Percentiles rank a stretch among this genome's conserved stretches.
Conservation (phyloP, 805 yeast species). For the Candida caryicola region DNA sequence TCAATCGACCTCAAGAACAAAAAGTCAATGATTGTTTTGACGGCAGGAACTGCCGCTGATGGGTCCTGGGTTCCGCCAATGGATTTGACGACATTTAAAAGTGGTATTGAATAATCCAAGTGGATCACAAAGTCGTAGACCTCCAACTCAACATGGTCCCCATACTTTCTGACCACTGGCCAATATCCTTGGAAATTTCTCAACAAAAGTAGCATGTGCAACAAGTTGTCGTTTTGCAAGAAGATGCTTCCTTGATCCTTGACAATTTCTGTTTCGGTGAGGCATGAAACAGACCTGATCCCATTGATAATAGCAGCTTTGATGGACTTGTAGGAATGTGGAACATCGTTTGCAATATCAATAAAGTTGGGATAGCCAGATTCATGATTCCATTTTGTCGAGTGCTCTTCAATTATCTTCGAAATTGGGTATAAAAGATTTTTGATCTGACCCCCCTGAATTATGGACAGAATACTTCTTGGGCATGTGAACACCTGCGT, state of each 20-base stretch:
- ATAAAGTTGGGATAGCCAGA: constrained; percentile 30
- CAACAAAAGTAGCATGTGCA: constrained; percentile 35
- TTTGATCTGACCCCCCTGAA: constrained; percentile 38
- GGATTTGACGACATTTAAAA: constrained; percentile 41
- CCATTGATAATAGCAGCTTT: constrained; percentile 31
- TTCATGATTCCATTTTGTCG: constrained; percentile 35
- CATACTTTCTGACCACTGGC: constrained; percentile 55
- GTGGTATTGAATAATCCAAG: constrained; percentile 45
- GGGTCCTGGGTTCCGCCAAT: constrained; percentile 31
- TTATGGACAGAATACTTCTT: constrained; percentile 36
- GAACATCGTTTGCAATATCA: constrained; percentile 18
- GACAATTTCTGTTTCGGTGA: constrained; percentile 7
- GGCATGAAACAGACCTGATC: constrained; percentile 26
- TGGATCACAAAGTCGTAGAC: constrained; percentile 49
- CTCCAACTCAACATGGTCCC: constrained; percentile 67
- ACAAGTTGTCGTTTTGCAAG: constrained; percentile 27
- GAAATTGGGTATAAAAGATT: constrained; percentile 48
- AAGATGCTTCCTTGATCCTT: constrained; percentile 13
- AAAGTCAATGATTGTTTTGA: constrained; percentile 20
- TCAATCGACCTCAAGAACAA: constrained; percentile 24
- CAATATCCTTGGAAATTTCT: constrained; percentile 57
- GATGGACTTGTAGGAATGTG: constrained; percentile 20
- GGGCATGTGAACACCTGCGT: constrained; percentile 47
- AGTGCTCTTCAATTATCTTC: constrained; percentile 40
- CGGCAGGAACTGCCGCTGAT: constrained; percentile 2